These are phyloP conservation scores for Pelargonium citronellum DNA, from an alignment of 441 rosid species.

Conservation along the genomic window DNA sequence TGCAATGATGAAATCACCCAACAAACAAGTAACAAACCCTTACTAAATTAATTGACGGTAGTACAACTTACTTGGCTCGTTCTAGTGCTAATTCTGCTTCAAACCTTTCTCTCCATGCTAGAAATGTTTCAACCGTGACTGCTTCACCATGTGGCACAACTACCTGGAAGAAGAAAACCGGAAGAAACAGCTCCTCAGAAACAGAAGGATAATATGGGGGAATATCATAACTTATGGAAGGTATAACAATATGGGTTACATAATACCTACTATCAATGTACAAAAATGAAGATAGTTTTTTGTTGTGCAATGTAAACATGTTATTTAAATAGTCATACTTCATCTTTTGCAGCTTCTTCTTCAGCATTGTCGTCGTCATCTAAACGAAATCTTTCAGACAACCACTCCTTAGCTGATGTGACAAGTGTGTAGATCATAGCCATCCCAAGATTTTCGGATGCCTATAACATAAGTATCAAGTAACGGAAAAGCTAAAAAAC, in stretches of 20 bases:
- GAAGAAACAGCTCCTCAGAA: not conserved
- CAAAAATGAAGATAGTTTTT: too few relatives aligned
- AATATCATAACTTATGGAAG: not conserved
- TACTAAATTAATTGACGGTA: not conserved
- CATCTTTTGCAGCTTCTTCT: slow-evolving; percentile 73
- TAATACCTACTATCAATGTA: too few relatives aligned
- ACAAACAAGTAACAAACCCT: not conserved
- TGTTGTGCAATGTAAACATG: too few relatives aligned
- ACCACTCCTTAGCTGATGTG: slow-evolving; percentile 88
- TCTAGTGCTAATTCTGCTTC: slow-evolving; percentile 97
- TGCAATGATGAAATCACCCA: not conserved
- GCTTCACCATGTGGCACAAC: slow-evolving; percentile 97
- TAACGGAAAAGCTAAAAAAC: slow-evolving; percentile 4
- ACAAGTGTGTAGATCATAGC: slow-evolving; percentile 91
- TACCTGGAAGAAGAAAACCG: slow-evolving; percentile 32
- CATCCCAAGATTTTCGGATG: slow-evolving; percentile 90
- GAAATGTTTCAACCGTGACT: slow-evolving; percentile 84
- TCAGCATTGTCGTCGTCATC: slow-evolving; percentile 37
- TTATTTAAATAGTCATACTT: slow-evolving; percentile 40
- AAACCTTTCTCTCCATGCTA: slow-evolving; percentile 94
- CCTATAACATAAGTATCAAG: slow-evolving; percentile 40
- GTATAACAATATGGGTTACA: not conserved
- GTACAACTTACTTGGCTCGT: slow-evolving; percentile 80
- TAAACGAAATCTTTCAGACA: slow-evolving; percentile 68
- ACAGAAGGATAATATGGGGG: not conserved